phyloP scores from a whole-genome alignment of 2,329 filamentous ascomycete genomes.

The Zymoseptoria tritici region DNA sequence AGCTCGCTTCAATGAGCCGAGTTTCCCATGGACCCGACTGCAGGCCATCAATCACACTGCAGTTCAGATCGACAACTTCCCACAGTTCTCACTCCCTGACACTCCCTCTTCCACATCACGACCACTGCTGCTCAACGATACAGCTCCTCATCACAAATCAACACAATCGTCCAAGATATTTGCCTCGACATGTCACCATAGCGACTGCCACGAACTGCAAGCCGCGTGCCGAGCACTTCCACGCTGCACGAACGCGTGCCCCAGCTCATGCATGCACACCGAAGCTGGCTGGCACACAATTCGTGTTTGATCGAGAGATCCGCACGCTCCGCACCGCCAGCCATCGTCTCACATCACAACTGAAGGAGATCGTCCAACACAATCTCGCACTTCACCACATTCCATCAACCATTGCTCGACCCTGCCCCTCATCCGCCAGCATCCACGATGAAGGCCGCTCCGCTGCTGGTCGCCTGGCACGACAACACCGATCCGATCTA shows the following conservation, averaged over 20 bases:
- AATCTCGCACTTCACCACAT: not conserved
- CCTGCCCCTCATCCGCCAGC: not conserved
- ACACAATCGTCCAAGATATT: not conserved
- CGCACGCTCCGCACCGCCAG: not conserved
- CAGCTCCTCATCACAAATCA: not conserved
- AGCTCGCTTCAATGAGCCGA: not conserved
- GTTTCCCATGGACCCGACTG: not conserved
- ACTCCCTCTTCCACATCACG: not conserved
- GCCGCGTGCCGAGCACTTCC: not conserved
- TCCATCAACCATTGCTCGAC: not conserved
- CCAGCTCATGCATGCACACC: not conserved
- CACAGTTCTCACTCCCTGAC: not conserved
- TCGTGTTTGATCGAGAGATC: not conserved
- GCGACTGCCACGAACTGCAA: not conserved
- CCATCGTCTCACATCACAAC: not conserved
- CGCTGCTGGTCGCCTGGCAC: constrained; percentile 97
- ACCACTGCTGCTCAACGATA: not conserved
- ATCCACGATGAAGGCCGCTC: constrained; percentile 77
- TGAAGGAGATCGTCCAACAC: not conserved
- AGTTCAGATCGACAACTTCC: not conserved
- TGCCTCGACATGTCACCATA: not conserved
- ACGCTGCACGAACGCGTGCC: not conserved
- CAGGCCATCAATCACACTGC: not conserved
- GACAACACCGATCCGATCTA: constrained; percentile 95
- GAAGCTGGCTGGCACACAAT: not conserved